These are phyloP conservation scores for Hyphopichia fennica DNA, from an alignment of 1,139 yeast genomes.

Conservation along the genomic window DNA sequence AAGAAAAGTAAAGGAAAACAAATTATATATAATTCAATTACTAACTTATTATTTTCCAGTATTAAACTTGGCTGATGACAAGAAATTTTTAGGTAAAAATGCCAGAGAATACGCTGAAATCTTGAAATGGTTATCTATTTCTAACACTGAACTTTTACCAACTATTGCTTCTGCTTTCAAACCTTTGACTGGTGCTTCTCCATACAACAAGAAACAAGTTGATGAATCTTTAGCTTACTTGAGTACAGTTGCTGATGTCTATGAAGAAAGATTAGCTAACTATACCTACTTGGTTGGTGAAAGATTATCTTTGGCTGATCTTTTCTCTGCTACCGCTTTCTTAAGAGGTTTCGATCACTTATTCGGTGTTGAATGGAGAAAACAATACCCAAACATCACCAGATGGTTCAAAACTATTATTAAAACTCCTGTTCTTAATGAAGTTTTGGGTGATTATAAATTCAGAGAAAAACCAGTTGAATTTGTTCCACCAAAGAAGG, in stretches of 20 bases:
- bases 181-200: conserved; percentile 36
- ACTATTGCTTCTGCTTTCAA: conserved; percentile 32
- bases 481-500: conserved; percentile 79
- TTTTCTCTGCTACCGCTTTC: conserved; percentile 49
- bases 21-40: neutral
- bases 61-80: conserved; percentile 27
- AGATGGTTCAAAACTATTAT: conserved; percentile 86
- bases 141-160: conserved; percentile 67
- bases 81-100: conserved; percentile 60
- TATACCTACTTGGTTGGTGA: conserved; percentile 92
- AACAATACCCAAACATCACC: conserved; percentile 66
- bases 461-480: conserved; percentile 68
- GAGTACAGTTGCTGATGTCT: conserved; percentile 41
- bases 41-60: conserved; percentile 18
- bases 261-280: conserved; percentile 66
- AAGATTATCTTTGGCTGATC: conserved; percentile 83
- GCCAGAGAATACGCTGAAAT: conserved; percentile 68
- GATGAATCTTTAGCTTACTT: conserved; percentile 52
- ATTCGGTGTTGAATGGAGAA: conserved; percentile 79
- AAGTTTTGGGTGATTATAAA: conserved; percentile 43
- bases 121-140: conserved; percentile 79
- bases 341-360: conserved; percentile 66
- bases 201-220: conserved; percentile 78
- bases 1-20: no score
- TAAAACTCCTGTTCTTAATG: conserved; percentile 54